phyloP scores from a whole-genome alignment of 2,329 filamentous ascomycete genomes.

The Botrytis elliptica region DNA sequence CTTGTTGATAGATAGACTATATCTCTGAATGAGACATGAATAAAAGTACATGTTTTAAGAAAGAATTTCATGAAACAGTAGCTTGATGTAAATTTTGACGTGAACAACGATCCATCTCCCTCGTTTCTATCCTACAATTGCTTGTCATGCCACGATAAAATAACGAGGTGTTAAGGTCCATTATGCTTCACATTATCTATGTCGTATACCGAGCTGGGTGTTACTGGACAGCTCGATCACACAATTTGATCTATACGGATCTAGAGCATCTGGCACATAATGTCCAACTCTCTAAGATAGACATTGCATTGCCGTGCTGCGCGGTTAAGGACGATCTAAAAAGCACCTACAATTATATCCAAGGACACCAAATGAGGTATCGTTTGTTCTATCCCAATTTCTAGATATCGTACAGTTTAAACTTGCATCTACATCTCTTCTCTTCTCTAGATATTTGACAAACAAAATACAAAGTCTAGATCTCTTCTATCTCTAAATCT shows the following conservation, averaged over 20 bases:
- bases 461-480: background rate
- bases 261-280: background rate
- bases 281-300: background rate
- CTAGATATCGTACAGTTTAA: background rate
- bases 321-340: background rate
- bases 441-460: background rate
- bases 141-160: background rate
- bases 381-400: background rate
- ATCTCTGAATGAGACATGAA: background rate
- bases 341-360: background rate
- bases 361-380: background rate
- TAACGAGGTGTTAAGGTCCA: background rate
- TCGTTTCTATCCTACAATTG: too few relatives aligned
- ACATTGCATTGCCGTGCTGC: background rate
- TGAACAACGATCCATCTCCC: background rate
- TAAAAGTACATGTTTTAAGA: background rate
- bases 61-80: background rate
- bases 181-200: background rate
- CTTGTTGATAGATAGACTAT: constrained; percentile 4
- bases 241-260: background rate
- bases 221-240: background rate
- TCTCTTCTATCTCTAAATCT: background rate
- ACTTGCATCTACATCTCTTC: background rate
- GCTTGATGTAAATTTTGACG: background rate
- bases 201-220: background rate